These are phyloP conservation scores for Chimonanthus praecox DNA, from an alignment of 164 flowering plant genomes.

Conservation along the genomic window DNA sequence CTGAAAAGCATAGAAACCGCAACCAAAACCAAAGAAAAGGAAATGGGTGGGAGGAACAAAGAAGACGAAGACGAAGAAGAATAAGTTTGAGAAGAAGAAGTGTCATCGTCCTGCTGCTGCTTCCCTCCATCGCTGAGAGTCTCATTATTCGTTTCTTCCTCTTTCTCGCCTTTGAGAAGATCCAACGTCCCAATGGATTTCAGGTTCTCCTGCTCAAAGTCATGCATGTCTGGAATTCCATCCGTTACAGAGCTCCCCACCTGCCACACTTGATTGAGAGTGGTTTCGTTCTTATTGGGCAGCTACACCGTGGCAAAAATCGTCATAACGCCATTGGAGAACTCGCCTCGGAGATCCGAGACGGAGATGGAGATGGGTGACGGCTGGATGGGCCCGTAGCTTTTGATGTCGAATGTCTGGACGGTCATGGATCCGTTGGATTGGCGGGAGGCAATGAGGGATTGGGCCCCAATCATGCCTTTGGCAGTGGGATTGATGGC, in stretches of 20 bases:
- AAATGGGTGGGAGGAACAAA: too few species aligned
- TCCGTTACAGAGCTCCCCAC: slow-evolving; percentile 43
- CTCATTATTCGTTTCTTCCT: not conserved
- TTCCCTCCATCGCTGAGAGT: not conserved
- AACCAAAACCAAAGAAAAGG: not conserved
- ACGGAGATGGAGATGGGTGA: slow-evolving; percentile 27
- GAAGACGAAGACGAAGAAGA: not conserved
- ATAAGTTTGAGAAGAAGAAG: not conserved
- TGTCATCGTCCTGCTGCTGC: too few species aligned
- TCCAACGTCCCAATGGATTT: slow-evolving; percentile 35
- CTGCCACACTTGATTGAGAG: slow-evolving; percentile 80
- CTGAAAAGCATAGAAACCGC: not conserved
- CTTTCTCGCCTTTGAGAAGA: slow-evolving; percentile 22
- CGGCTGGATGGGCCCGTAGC: slow-evolving; percentile 16
- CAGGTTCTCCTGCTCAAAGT: slow-evolving; percentile 33
- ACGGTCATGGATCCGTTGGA: slow-evolving; percentile 30
- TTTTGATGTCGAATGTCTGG: slow-evolving; percentile 25
- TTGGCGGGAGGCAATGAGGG: slow-evolving; percentile 32
- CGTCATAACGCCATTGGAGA: slow-evolving; percentile 25
- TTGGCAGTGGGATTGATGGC: slow-evolving; percentile 46
- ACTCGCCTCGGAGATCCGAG: slow-evolving; percentile 23
- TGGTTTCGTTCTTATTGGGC: slow-evolving; percentile 18
- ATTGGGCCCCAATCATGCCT: slow-evolving; percentile 50
- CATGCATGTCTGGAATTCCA: slow-evolving; percentile 40
- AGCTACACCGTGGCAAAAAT: slow-evolving; percentile 39